Evolutionary conservation across 179 eudicot genomes (phyloP).

Genomic region (Heliamphora pulchella): DNA sequence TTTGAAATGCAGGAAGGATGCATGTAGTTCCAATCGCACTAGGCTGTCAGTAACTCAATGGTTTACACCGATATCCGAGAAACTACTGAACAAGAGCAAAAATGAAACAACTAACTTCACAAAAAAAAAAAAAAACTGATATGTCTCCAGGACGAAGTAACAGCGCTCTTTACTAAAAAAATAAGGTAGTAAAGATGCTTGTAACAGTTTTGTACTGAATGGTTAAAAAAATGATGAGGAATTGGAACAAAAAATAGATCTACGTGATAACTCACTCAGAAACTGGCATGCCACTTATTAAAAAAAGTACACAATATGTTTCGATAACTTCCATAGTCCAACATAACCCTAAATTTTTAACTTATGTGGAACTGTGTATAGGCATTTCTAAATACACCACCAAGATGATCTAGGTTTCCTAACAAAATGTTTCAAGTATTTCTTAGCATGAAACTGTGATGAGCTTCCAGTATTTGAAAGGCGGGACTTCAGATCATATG

Average conservation of each 20-base stretch:
- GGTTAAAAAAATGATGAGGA: neutral
- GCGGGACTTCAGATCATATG: neutral
- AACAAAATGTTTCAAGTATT: no score
- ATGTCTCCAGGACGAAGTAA: no score
- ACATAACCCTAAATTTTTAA: no score
- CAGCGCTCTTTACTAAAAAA: no score
- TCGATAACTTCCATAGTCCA: no score
- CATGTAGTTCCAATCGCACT: neutral
- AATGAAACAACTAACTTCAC: neutral
- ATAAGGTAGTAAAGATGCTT: neutral
- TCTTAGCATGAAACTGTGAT: neutral
- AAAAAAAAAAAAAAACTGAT: no score
- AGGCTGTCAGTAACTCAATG: neutral
- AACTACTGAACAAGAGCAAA: neutral
- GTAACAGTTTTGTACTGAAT: neutral
- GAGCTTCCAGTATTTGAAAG: neutral
- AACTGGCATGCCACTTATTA: neutral
- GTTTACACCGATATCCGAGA: neutral
- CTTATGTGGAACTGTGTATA: no score
- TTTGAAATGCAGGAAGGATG: neutral
- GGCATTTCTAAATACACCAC: neutral
- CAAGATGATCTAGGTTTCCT: neutral
- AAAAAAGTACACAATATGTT: neutral
- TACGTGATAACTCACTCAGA: neutral
- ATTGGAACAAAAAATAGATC: no score